Conservation (phyloP, 164 flowering plant genomes). For the Vitis rupestris region DNA sequence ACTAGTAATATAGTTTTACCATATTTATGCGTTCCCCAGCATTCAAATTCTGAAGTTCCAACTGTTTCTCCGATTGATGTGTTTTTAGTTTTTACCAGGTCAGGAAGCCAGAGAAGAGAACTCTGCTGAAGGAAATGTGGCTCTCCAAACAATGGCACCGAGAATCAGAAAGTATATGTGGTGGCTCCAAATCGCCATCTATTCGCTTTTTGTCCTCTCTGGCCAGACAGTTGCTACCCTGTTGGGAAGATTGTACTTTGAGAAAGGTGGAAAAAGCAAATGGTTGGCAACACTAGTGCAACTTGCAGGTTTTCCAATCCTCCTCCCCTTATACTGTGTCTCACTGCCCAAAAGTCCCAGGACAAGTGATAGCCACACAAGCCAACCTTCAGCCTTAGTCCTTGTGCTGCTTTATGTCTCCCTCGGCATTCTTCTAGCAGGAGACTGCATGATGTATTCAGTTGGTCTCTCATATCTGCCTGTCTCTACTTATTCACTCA, state of each 20-base stretch:
- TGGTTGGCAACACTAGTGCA: constrained; percentile 32
- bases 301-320: constrained; percentile 38
- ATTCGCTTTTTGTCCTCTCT: constrained; percentile 24
- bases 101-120: constrained; percentile 5
- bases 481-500: constrained; percentile 35
- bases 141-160: constrained; percentile 2
- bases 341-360: neutral
- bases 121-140: neutral
- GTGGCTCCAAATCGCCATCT: constrained; percentile 30
- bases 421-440: constrained; percentile 33
- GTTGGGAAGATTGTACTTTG: constrained; percentile 42
- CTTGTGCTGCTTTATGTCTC: constrained; percentile 19
- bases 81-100: constrained; percentile 4
- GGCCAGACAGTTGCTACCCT: constrained; percentile 33
- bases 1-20: too few species aligned
- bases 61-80: too few species aligned
- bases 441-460: constrained; percentile 20
- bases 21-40: too few species aligned
- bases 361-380: neutral
- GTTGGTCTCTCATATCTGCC: constrained; percentile 36
- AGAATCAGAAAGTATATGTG: constrained; percentile 4
- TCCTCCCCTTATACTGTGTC: constrained; percentile 29
- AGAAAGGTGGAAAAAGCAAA: constrained; percentile 45
- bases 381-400: constrained; percentile 6
- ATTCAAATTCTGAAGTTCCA: too few species aligned